These are phyloP conservation scores for Xylariaceae sp. DNA, from an alignment of 2,329 filamentous ascomycete genomes.

Conservation along the genomic window DNA sequence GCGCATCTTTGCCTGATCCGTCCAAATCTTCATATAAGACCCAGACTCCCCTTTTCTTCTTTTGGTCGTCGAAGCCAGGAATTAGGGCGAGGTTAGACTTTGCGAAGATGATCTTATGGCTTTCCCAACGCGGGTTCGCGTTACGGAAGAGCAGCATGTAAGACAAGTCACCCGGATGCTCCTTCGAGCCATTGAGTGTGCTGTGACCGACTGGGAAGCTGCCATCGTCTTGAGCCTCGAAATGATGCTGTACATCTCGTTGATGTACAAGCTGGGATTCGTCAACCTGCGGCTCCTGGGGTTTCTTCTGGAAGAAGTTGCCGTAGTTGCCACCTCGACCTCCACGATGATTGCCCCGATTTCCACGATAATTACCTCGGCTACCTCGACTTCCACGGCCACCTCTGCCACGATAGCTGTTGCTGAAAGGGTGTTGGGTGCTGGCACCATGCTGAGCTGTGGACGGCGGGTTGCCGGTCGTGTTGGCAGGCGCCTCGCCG, in stretches of 20 bases:
- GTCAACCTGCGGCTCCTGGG: constrained; percentile 8
- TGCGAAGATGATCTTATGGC: constrained; percentile 24
- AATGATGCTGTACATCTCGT: constrained; percentile 20
- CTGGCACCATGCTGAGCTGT: neutral
- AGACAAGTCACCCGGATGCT: constrained; percentile 16
- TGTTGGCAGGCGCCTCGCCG: constrained; percentile 1
- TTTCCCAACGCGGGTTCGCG: constrained; percentile 24
- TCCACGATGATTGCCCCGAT: constrained; percentile 3
- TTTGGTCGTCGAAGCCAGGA: constrained; percentile 24
- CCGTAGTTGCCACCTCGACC: constrained; percentile 7
- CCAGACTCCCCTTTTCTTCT: constrained; percentile 23
- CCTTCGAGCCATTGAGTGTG: constrained; percentile 23
- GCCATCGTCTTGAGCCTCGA: constrained; percentile 5
- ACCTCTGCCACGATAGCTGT: neutral
- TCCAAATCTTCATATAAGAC: neutral
- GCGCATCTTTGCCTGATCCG: neutral
- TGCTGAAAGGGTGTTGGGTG: neutral
- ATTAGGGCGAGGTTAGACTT: constrained; percentile 23
- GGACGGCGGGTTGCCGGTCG: neutral
- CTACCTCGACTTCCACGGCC: neutral
- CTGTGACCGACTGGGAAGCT: neutral
- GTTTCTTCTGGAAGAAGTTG: constrained; percentile 10
- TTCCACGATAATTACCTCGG: neutral
- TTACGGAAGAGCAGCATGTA: constrained; percentile 21
- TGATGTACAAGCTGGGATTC: constrained; percentile 13